Conservation (phyloP, 2,329 filamentous ascomycete genomes). For the Diaporthe vexans region DNA sequence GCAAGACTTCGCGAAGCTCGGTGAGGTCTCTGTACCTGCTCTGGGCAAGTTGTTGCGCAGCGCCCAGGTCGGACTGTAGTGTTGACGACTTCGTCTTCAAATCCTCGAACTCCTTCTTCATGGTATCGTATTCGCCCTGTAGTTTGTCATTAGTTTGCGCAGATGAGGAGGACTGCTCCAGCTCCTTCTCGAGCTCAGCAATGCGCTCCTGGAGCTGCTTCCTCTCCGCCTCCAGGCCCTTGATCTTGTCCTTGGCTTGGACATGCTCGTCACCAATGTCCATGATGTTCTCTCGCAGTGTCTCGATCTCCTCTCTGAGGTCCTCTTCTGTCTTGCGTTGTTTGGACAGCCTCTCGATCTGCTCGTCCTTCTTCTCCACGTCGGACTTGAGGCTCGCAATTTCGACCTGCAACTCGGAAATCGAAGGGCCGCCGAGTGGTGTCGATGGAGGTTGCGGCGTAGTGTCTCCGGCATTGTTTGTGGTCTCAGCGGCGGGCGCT, state of each 20-base stretch:
- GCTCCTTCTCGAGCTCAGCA: slow-evolving; percentile 77
- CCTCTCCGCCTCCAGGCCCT: slow-evolving; percentile 80
- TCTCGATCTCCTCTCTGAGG: slow-evolving; percentile 87
- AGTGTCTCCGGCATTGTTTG: slow-evolving; percentile 52
- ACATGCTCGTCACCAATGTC: slow-evolving; percentile 87
- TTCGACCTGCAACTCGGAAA: slow-evolving; percentile 61
- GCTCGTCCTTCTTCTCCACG: slow-evolving; percentile 75
- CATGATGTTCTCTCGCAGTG: slow-evolving; percentile 83
- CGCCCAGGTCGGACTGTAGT: slow-evolving; percentile 86
- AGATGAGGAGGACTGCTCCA: slow-evolving; percentile 57
- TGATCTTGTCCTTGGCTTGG: slow-evolving; percentile 82
- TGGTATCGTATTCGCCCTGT: slow-evolving; percentile 69
- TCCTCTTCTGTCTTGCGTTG: slow-evolving; percentile 83
- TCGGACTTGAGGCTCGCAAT: slow-evolving; percentile 66
- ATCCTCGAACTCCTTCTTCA: slow-evolving; percentile 72
- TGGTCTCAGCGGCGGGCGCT: slow-evolving; percentile 57
- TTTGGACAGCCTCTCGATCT: slow-evolving; percentile 78
- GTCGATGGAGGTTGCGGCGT: slow-evolving; percentile 53
- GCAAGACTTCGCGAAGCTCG: slow-evolving; percentile 82
- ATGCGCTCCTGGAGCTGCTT: slow-evolving; percentile 74
- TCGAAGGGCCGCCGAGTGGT: slow-evolving; percentile 48
- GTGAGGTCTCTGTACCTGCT: slow-evolving; percentile 89
- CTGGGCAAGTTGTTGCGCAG: slow-evolving; percentile 88
- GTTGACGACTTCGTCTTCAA: slow-evolving; percentile 78
- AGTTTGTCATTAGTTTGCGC: slow-evolving; percentile 67